phyloP scores from a whole-genome alignment of 305 asterid genomes.

The Fraxinus sp. region DNA sequence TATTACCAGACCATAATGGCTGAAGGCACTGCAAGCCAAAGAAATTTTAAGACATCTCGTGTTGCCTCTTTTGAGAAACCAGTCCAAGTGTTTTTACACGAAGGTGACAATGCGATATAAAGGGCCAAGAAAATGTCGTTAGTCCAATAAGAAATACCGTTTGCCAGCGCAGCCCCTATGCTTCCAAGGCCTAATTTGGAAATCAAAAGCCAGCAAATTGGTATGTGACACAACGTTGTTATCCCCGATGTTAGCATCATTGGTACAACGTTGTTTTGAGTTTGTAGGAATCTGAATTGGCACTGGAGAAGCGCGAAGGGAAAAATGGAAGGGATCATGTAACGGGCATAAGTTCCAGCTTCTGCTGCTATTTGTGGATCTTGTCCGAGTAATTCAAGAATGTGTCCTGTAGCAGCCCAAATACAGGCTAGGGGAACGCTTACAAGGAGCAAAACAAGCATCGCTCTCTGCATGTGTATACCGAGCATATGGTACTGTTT shows the following conservation, averaged over 20 bases:
- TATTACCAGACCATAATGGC: slow-evolving; percentile 52
- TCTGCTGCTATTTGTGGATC: slow-evolving; percentile 54
- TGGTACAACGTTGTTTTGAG: slow-evolving; percentile 55
- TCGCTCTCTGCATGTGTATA: slow-evolving; percentile 65
- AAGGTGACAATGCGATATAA: slow-evolving; percentile 39
- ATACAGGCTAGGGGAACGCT: slow-evolving; percentile 56
- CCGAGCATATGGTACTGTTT: slow-evolving; percentile 65
- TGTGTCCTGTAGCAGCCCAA: slow-evolving; percentile 57
- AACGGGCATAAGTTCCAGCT: slow-evolving; percentile 49
- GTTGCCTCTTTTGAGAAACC: slow-evolving; percentile 42
- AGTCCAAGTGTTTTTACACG: slow-evolving; percentile 41
- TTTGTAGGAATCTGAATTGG: slow-evolving; percentile 51
- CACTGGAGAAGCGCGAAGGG: slow-evolving; percentile 57
- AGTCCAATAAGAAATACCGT: slow-evolving; percentile 50
- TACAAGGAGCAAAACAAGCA: slow-evolving; percentile 51
- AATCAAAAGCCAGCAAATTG: slow-evolving; percentile 41
- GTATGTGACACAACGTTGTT: slow-evolving; percentile 39
- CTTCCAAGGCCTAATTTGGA: slow-evolving; percentile 42
- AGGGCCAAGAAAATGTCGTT: slow-evolving; percentile 39
- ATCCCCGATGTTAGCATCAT: slow-evolving; percentile 54
- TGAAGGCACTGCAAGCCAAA: slow-evolving; percentile 49
- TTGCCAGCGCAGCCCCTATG: slow-evolving; percentile 56
- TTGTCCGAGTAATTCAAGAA: slow-evolving; percentile 51
- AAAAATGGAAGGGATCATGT: slow-evolving; percentile 55
- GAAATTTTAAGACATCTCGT: slow-evolving; percentile 38